Conservation (phyloP, 495 filamentous ascomycete species). For the Lineolata rhizophorae region DNA sequence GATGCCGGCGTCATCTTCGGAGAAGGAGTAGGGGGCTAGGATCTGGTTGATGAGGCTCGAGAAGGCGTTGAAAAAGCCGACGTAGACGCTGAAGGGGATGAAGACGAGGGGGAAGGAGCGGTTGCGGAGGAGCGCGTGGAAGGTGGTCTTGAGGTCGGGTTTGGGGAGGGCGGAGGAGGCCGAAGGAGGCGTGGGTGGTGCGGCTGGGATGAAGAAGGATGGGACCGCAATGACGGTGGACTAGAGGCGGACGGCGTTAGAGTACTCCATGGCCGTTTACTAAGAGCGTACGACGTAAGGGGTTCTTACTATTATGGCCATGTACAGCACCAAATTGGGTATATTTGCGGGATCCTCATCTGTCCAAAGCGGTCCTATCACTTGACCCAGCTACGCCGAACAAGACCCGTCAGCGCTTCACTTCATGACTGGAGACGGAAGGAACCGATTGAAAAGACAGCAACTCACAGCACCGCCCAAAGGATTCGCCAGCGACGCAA, state of each 20-base stretch:
- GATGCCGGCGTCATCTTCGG: constrained; percentile 65
- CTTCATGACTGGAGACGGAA: not conserved
- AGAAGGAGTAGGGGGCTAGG: constrained; percentile 60
- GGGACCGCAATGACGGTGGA: constrained; percentile 52
- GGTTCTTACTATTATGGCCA: constrained; percentile 53
- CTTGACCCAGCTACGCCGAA: constrained; percentile 37
- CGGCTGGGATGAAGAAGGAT: constrained; percentile 64
- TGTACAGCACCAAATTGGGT: constrained; percentile 65
- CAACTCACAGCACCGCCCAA: constrained; percentile 46
- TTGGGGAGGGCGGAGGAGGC: constrained; percentile 19
- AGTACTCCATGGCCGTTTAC: not conserved
- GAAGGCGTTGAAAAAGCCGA: constrained; percentile 80
- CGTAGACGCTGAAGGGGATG: constrained; percentile 59
- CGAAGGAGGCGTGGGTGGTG: constrained; percentile 47
- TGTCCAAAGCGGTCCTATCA: constrained; percentile 63
- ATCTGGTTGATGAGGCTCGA: constrained; percentile 83
- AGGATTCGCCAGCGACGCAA: constrained; percentile 69
- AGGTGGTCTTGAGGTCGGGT: constrained; percentile 32
- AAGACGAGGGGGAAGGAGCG: constrained; percentile 57
- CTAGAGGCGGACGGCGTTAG: constrained; percentile 12
- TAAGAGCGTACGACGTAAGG: not conserved
- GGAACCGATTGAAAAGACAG: not conserved
- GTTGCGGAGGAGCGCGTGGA: constrained; percentile 15
- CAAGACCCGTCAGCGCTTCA: no score
- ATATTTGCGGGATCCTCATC: constrained; percentile 35